Evolutionary conservation across 805 yeast genomes (phyloP), one percentile per base, ranked within the genome.

Genomic region (Jamesozyma rosinii): DNA sequence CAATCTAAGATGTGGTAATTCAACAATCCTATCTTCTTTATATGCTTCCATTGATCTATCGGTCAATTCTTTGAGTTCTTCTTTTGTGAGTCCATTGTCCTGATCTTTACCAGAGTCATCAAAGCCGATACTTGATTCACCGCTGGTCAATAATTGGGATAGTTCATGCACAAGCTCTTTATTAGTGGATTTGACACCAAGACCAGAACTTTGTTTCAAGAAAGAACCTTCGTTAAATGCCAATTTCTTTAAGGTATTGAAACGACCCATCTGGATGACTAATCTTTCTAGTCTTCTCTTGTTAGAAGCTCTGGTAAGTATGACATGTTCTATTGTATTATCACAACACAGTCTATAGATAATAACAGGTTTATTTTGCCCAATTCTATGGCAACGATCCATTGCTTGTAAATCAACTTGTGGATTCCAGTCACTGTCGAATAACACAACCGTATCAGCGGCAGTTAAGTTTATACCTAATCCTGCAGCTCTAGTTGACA

Each of bases 391-490:
- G 11, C 84, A 94, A 43, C 98, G 71, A 54, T 89, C 97, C 78
- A 90, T 90, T 0, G 97, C 97, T 60, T 90, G 98, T 40, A 88
- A 67, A 63, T 90, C 97, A 48, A 87, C 94, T 57, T 90, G 97
- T 0, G 97, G 98, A 55, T 90, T 90, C 95, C 97, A 90, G 58
- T 90, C 98, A 44, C 87, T 83, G 56, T 90, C 98, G 57, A 86
- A 88, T 10, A 90, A 54, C 3, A 90, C 76, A 1, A 92, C 97
- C 1, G 95, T 81, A 50, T 92, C 97, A 0, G 97, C 95, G 0
- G 82, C 78, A 0, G 81, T 76, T 43, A 90, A 68, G 56, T 90
- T 90, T 35, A 90, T 77, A 4, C 98, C 98, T 27, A 90, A 71
- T 0, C 97, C 97, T 9, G 97, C 98, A 0, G 97, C 90, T 48